Base-by-base conservation (phyloP, 2,329 filamentous ascomycete genomes). In the Pestalotiopsis fici region DNA sequence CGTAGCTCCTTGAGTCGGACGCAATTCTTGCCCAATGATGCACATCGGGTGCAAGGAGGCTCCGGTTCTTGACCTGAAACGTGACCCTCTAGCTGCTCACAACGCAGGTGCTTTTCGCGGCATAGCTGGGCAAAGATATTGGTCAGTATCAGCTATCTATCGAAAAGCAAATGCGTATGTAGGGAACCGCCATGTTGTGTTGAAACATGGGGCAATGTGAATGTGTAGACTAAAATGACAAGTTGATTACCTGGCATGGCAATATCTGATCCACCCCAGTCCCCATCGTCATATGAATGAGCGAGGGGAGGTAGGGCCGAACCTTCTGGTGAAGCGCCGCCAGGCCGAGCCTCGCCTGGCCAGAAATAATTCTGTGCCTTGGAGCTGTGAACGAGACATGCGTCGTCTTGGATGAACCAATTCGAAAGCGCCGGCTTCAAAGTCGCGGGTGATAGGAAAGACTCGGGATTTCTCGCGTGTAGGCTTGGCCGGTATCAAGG, bases 21-120 rank as follows among this genome's bases (percentile, higher is more conserved):
- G 15, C 62, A 64, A 27, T 28, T 54, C 62, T 64, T 64, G 12
- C 50, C 62, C n/a, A 31, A 35, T 12, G 50, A 27, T 23, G 62
- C 50, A 55, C 62, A 64, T 23, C 62, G 39, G 15, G 18, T 23
- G 13, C 62, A 64, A 2, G 62, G 62, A 56, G 50, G 62, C 13
- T 64, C 47, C 13, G n/a, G 39, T n/a, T 15, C 62, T 25, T 23
- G 43, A 15, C 28, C 62, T 12, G 62, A 25, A n/a, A 23, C 43
- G 28, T 25, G 31, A n/a, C 39, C 43, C 25, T 31, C 62, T n/a
- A 55, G 18, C 11, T 35, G 21, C 21, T 64, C 62, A 55, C 62
- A 64, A 23, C 47, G 23, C 27, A 64, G 62, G 54, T 64, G 62
- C 27, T 64, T 64, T 35, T 64, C 23, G 43, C 62, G 62, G 47